Base-by-base conservation (phyloP, 2,329 filamentous ascomycete genomes). In the Malbranchea zuffiana region DNA sequence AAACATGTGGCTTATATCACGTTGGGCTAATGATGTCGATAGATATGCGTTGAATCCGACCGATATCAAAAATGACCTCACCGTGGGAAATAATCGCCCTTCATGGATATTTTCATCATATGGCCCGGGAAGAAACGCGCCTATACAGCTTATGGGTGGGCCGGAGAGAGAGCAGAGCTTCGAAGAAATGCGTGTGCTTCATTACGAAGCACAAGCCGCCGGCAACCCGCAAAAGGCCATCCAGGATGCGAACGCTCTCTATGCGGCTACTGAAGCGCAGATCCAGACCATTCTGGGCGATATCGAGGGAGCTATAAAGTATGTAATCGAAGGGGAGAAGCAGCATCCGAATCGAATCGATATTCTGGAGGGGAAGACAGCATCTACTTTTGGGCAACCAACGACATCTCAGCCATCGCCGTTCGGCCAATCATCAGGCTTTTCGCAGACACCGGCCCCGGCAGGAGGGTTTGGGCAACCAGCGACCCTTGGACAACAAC, bases 31-130 rank as follows among this genome's bases (percentile, higher is more conserved):
- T 7, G 4, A 23, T n/a, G 16, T 13, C 46, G 8, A 41, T 51
- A 68, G 65, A 39, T 69, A 75, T 53, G 67, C 60, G 29, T 58
- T 86, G 26, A 72, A 62, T n/a, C 60, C 62, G 27, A 72, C 74
- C 0, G 62, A 61, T 2, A 79, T 92, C 48, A 69, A 70, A 42
- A 61, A 62, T 36, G 85, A 92, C 52, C 66, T 92, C 30, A 73
- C 69, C 1, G 44, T 48, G 15, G 59, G 59, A 4, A 67, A 69
- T 15, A 83, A 90, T 42, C 71, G 72, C 6, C 88, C 88, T 12
- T 63, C 74, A 67, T 96, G 87, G 82, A 79, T 90, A 3, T 71
- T 95, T 16, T 94, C 87, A 1, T 72, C 80, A 15, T 96, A 94
- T 57, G 83, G 78, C 0, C 86, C 87, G 0, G 81, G 80, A 3